Evolutionary conservation across 2,329 filamentous ascomycete genomes (phyloP), one percentile per base, ranked within the genome.

Genomic region (Gyromitra esculenta): DNA sequence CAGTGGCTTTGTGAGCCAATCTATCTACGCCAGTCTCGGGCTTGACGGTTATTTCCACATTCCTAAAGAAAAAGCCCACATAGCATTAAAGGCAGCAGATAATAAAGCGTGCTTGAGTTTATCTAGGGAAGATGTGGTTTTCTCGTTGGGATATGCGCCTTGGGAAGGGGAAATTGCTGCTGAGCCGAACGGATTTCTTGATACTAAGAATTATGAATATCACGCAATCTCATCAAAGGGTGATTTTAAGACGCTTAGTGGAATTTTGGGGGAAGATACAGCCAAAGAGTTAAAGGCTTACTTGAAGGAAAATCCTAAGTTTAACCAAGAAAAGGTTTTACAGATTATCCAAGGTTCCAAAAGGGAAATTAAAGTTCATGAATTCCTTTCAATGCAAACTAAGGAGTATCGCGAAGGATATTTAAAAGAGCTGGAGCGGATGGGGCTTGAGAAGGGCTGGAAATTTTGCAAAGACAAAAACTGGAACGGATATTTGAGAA

Each of bases 111-210:
- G 21, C 45, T 60, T 52, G 15, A 59, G 7, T 41, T 37, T 75
- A n/a, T 71, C 57, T 6, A 70, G 65, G 15, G 72, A 75, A 41
- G 72, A 75, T 71, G 72, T 59, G 18, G 37, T 65, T 25, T 50
- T 5, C 45, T 59, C 18, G 35, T 31, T 75, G 11, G 72, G 72
- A 11, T 75, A 75, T 57, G 65, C 72, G 9, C 25, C 65, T 15
- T 75, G 72, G 72, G 72, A 75, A 43, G 72, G 72, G 8, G 72
- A 71, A 57, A 66, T 60, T 75, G 72, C 72, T 41, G 72, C 72
- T 60, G n/a, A 48, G 52, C 57, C 65, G 11, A 64, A 64, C 18
- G 72, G 72, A 0, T 45, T 59, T 37, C 59, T 75, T 31, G 65
- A 75, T 18, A 56, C 35, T 1, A 64, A 59, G 5, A 63, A 71